Conservation (phyloP, 2,329 filamentous ascomycete genomes). For the Chaetomium strumarium region DNA sequence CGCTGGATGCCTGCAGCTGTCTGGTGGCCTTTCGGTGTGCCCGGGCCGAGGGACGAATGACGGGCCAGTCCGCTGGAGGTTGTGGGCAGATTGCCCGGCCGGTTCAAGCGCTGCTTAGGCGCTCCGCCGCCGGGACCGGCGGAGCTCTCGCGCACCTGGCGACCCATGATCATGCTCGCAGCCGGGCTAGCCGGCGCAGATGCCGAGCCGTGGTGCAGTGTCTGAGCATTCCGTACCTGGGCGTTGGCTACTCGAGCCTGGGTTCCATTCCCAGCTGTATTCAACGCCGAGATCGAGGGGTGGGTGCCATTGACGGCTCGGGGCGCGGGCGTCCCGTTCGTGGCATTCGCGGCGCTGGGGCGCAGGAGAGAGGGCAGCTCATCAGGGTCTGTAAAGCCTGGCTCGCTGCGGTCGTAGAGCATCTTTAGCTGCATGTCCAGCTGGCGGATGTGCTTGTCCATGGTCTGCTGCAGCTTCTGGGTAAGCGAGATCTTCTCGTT, state of each 20-base stretch:
- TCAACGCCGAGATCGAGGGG: constrained; percentile 33
- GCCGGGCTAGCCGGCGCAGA: constrained; percentile 57
- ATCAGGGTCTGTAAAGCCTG: constrained; percentile 56
- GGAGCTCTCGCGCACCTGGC: constrained; percentile 52
- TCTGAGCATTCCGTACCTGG: constrained; percentile 45
- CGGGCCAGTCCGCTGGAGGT: constrained; percentile 55
- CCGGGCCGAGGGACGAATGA: constrained; percentile 57
- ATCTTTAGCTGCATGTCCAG: constrained; percentile 59
- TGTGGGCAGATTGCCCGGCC: constrained; percentile 42
- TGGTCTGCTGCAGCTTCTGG: constrained; percentile 54
- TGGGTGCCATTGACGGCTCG: constrained; percentile 40
- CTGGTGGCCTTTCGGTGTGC: constrained; percentile 49
- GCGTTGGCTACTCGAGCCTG: constrained; percentile 40
- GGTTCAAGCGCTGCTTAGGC: constrained; percentile 38
- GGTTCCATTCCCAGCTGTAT: constrained; percentile 34
- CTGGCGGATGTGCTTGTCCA: constrained; percentile 58
- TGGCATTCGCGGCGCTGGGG: constrained; percentile 48
- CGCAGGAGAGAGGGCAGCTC: constrained; percentile 59
- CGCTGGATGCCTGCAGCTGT: constrained; percentile 28
- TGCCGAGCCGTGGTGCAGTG: constrained; percentile 44
- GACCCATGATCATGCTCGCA: constrained; percentile 53
- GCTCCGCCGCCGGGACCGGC: constrained; percentile 37
- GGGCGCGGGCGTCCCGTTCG: constrained; percentile 31
- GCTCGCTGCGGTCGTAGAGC: constrained; percentile 55
- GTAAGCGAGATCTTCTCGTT: constrained; percentile 68